Conservation (phyloP, 768 basidiomycete species). For the Pisolithus microcarpus region DNA sequence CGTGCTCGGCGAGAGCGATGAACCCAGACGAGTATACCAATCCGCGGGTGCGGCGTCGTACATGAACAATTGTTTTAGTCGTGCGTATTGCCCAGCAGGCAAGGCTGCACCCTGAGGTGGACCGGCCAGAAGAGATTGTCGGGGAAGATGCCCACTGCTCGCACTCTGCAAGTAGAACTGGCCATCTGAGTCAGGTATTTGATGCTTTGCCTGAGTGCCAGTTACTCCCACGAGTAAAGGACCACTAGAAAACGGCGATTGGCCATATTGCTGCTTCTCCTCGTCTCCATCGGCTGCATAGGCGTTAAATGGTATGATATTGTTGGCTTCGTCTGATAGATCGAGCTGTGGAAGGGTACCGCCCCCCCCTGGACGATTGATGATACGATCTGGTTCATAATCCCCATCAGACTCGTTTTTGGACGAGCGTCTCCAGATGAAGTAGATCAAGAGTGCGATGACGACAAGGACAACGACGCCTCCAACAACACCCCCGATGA, state of each 20-base stretch:
- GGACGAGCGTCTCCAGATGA: not conserved
- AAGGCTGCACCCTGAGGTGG: not conserved
- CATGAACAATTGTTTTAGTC: not conserved
- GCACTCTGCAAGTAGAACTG: slow-evolving; percentile 8
- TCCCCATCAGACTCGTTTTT: slow-evolving; percentile 42
- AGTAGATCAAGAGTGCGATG: too few species aligned
- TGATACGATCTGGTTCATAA: slow-evolving; percentile 42
- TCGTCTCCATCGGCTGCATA: not conserved
- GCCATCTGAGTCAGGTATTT: not conserved
- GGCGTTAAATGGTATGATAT: slow-evolving; percentile 15
- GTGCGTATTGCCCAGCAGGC: slow-evolving; percentile 1
- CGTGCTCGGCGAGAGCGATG: slow-evolving; percentile 19
- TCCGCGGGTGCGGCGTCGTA: slow-evolving; percentile 11
- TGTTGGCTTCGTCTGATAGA: slow-evolving; percentile 23
- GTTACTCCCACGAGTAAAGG: not conserved
- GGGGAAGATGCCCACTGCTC: slow-evolving; percentile 4
- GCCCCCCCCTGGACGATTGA: slow-evolving; percentile 19
- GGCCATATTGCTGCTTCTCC: slow-evolving; percentile 20
- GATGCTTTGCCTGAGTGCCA: not conserved
- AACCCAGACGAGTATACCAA: slow-evolving; percentile 9
- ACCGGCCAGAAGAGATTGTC: not conserved
- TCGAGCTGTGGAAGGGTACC: slow-evolving; percentile 22
- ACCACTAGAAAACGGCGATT: slow-evolving; percentile 6
- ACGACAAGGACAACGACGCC: too few species aligned
- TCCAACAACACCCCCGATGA: too few species aligned